Base-by-base conservation (phyloP, 1,284 basidiomycete genomes). In the Melanopsichium pennsylvanicum region DNA sequence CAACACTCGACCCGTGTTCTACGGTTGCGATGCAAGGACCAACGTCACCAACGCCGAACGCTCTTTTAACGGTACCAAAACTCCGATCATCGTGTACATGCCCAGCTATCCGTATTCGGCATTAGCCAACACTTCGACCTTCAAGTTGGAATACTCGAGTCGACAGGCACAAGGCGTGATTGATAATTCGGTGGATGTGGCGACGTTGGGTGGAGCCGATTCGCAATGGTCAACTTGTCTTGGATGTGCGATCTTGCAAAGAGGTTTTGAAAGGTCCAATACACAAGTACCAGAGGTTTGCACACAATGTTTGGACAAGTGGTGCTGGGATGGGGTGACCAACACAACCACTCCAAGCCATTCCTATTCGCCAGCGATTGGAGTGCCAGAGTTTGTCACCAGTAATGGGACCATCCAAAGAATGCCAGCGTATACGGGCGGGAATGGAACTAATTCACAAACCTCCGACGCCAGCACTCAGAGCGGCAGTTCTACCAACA, bases 1-100 rank as follows among this genome's bases (percentile, higher is more conserved):
- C 10, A 89, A 88, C 77, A 84, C 84, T 33, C 85, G 89, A 16
- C 86, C 89, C 6, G 88, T 88, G 0, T 90, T 91, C 81, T 91
- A 90, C 81, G 90, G 90, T 1, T 91, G 89, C 74, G 81, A 77
- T 31, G 78, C 82, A 3, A 82, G 82, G 56, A 80, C 79, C 36
- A 78, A 75, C 54, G 71, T 71, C 19, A 77, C 68, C 44, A 77
- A 40, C 62, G 50, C 60, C 13, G 35, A 38, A 23, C 74, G 61
- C 15, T 33, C 60, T 2, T 56, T 44, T 31, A 81, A 82, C 47
- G 74, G 75, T 45, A 60, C 70, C 18, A 58, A 75, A 15, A 82
- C 83, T 5, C 82, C 83, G 6, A 40, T 84, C 10, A 63, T 84
- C 41, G 70, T 83, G 49, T 84, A 84, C 72, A 50, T 85, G 10